These are phyloP conservation scores for Arxiozyma slooffiae DNA, from an alignment of 1,139 yeast genomes.

Conservation along the genomic window DNA sequence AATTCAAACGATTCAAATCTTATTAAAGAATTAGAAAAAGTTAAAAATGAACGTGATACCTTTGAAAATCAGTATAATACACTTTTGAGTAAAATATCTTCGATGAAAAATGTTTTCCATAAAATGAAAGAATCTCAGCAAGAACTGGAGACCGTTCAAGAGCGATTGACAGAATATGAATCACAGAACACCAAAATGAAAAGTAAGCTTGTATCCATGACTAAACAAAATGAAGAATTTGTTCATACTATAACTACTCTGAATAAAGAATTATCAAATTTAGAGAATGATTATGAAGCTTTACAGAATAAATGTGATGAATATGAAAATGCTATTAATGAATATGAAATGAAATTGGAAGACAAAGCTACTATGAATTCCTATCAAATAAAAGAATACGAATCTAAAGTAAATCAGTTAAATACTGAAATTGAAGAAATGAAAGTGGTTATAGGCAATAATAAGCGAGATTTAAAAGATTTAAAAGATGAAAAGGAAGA, in stretches of 20 bases:
- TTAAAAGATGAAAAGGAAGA: constrained; percentile 26
- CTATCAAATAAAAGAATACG: constrained; percentile 16
- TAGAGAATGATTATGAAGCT: constrained; percentile 61
- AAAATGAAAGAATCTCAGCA: constrained; percentile 69
- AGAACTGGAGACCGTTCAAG: constrained; percentile 54
- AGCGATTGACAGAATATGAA: constrained; percentile 33
- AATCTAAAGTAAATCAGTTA: constrained; percentile 17
- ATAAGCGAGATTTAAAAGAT: constrained; percentile 21
- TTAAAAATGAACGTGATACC: constrained; percentile 52
- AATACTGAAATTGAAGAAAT: constrained; percentile 26
- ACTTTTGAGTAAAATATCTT: constrained; percentile 63
- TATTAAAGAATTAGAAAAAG: constrained; percentile 32
- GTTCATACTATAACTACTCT: constrained; percentile 33
- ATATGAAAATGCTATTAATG: constrained; percentile 16
- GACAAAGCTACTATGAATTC: constrained; percentile 14
- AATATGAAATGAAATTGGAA: constrained; percentile 20
- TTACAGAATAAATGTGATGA: constrained; percentile 38
- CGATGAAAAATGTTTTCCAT: constrained; percentile 67
- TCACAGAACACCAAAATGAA: constrained; percentile 31
- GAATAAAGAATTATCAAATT: constrained; percentile 43
- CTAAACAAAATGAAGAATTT: constrained; percentile 29
- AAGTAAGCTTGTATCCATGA: constrained; percentile 24
- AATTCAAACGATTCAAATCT: constrained; percentile 5
- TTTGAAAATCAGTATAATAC: constrained; percentile 64
- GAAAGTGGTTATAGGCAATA: constrained; percentile 19